Conservation (phyloP, 2,329 filamentous ascomycete species). For the Aspergillus cejpii region DNA sequence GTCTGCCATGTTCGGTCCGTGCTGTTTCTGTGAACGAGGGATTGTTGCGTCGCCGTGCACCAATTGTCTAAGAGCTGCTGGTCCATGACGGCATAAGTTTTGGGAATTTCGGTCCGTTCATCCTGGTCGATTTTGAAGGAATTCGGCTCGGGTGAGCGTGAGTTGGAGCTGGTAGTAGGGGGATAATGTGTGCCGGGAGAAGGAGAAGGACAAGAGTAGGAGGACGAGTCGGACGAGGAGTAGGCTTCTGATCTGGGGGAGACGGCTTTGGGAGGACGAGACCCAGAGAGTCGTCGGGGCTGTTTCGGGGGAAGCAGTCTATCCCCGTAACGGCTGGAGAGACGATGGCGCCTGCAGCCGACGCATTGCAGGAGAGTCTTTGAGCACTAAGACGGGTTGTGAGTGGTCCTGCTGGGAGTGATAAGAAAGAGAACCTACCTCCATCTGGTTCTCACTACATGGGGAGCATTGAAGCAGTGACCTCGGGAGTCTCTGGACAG, state of each 20-base stretch:
- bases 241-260: not conserved
- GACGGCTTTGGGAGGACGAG: not conserved
- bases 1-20: slow-evolving; percentile 7
- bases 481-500: not conserved
- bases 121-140: not conserved
- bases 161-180: not conserved
- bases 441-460: not conserved
- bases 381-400: not conserved
- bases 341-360: not conserved
- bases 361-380: too few relatives aligned
- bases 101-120: not conserved
- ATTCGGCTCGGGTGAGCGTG: not conserved
- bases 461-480: not conserved
- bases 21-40: slow-evolving; percentile 1
- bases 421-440: not conserved
- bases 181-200: not conserved
- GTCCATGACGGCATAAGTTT: not conserved
- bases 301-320: not conserved
- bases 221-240: not conserved
- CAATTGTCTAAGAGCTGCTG: slow-evolving; percentile 1
- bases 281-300: not conserved
- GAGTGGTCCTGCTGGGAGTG: not conserved
- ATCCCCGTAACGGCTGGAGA: not conserved
- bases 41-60: not conserved
- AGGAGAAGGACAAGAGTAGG: not conserved